These are phyloP conservation scores for Grosmannia clavigera DNA, from an alignment of 2,329 filamentous ascomycete species.

Conservation along the genomic window DNA sequence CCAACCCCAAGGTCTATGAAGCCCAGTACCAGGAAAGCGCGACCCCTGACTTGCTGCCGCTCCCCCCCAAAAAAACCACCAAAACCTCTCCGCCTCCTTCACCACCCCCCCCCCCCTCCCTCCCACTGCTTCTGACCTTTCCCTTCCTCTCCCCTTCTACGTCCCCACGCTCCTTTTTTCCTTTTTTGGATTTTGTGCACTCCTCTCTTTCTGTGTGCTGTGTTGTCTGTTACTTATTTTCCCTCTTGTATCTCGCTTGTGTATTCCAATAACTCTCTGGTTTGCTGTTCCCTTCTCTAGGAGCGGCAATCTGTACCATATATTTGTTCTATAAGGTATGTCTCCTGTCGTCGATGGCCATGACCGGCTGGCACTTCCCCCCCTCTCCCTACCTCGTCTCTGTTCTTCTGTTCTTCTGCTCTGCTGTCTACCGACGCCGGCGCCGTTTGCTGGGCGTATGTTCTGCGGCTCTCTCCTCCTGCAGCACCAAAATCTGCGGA, in stretches of 20 bases:
- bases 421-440: background rate
- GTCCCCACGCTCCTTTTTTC: slow-evolving; percentile 4
- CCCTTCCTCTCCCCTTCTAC: background rate
- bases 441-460: background rate
- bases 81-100: background rate
- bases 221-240: background rate
- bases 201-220: background rate
- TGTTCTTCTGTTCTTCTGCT: background rate
- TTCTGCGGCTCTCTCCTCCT: background rate
- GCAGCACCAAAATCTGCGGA: background rate
- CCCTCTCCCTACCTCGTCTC: background rate
- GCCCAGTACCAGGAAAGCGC: slow-evolving; percentile 1
- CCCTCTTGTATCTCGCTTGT: background rate
- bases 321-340: slow-evolving; percentile 13
- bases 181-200: slow-evolving; percentile 2
- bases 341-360: background rate
- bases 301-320: slow-evolving; percentile 12
- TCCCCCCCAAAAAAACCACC: slow-evolving; percentile 1
- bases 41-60: slow-evolving; percentile 2
- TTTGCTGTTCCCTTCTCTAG: background rate
- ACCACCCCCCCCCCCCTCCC: background rate
- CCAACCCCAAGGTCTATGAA: slow-evolving; percentile 3
- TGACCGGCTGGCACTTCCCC: background rate
- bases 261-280: slow-evolving; percentile 3
- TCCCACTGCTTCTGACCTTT: background rate